Evolutionary conservation across 805 yeast genomes (phyloP).

Genomic region (Teunomyces funiuensis): DNA sequence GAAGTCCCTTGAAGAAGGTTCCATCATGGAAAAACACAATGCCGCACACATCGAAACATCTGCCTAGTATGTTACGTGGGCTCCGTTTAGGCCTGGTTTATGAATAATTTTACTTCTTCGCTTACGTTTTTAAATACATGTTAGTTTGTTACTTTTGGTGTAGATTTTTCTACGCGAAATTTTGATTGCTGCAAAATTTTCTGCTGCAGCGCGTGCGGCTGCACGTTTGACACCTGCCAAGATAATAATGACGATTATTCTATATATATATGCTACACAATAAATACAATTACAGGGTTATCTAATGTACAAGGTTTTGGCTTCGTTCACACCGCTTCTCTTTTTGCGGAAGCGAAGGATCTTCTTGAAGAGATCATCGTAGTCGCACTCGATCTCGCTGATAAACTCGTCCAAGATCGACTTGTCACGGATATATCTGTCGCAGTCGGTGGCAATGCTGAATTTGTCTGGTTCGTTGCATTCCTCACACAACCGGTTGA

Average conservation of each 20-base stretch:
- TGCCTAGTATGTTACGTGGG: not conserved
- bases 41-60: not conserved
- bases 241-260: not conserved
- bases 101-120: slow-evolving; percentile 3
- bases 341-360: slow-evolving; percentile 10
- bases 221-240: slow-evolving; percentile 1
- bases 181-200: slow-evolving; percentile 1
- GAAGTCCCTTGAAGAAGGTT: slow-evolving; percentile 1
- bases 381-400: slow-evolving; percentile 15
- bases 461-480: slow-evolving; percentile 10
- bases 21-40: not conserved
- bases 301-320: slow-evolving; percentile 4
- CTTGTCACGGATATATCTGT: slow-evolving; percentile 13
- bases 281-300: slow-evolving; percentile 3
- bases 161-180: not conserved
- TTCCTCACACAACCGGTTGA: slow-evolving; percentile 10
- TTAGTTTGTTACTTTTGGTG: no score
- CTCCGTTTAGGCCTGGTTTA: not conserved
- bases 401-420: slow-evolving; percentile 16
- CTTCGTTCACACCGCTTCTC: slow-evolving; percentile 1
- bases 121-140: not conserved
- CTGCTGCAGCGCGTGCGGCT: not conserved
- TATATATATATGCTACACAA: not conserved
- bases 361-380: slow-evolving; percentile 12
- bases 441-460: slow-evolving; percentile 12